Percentiles rank a stretch among this genome's conserved stretches.
Evolutionary conservation across 1,139 yeast species (phyloP).

Genomic region (Pichia sp.): DNA sequence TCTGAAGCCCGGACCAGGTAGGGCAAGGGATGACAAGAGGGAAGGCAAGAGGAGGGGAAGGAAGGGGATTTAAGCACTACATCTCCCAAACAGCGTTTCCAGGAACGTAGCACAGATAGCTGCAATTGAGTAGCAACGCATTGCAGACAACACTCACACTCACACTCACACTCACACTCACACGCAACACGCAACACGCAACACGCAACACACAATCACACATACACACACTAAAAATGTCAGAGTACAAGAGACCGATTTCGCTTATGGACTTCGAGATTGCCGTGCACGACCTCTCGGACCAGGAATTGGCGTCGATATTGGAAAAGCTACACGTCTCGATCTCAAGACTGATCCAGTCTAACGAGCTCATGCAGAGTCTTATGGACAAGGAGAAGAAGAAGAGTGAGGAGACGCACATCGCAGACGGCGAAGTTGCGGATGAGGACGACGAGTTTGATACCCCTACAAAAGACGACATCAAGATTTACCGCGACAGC

Average conservation of each 20-base stretch:
- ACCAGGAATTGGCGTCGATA: constrained; percentile 30
- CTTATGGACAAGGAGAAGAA: constrained; percentile 26
- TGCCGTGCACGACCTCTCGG: constrained; percentile 35
- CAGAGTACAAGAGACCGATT: constrained; percentile 32
- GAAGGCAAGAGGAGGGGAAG: too few species aligned
- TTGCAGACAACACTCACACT: too few species aligned
- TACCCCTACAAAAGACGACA: constrained; percentile 15
- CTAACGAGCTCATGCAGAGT: constrained; percentile 33
- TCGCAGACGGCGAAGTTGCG: constrained; percentile 7
- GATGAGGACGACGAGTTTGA: constrained; percentile 20
- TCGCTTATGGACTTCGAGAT: constrained; percentile 35
- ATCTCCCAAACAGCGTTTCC: too few species aligned
- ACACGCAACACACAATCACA: not conserved
- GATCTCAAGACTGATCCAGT: constrained; percentile 33
- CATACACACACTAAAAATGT: constrained; percentile 18
- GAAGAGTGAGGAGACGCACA: too few species aligned
- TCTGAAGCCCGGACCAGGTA: too few species aligned
- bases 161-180: too few species aligned
- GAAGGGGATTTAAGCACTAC: too few species aligned
- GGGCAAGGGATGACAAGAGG: too few species aligned
- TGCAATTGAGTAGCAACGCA: not conserved
- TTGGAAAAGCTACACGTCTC: constrained; percentile 32
- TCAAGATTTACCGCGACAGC: constrained; percentile 17
- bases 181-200: not conserved
- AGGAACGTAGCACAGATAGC: too few species aligned